Evolutionary conservation across 2,329 filamentous ascomycete species (phyloP).

Genomic region (Aspergillus tamarii): DNA sequence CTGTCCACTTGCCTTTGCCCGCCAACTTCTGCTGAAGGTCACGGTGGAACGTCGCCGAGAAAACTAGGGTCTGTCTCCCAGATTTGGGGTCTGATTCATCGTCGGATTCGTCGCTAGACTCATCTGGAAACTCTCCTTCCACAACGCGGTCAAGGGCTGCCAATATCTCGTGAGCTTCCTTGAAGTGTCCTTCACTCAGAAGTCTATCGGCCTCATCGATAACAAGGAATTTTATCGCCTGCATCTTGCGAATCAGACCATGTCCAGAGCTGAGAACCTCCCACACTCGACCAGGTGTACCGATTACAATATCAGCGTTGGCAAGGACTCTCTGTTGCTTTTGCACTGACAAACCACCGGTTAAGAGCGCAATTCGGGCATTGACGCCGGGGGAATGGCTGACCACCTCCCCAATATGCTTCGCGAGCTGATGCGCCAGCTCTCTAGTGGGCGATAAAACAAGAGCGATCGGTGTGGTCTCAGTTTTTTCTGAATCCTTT

Average conservation of each 20-base stretch:
- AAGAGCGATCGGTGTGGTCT: slow-evolving; percentile 66
- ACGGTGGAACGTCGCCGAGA: slow-evolving; percentile 95
- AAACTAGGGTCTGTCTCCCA: slow-evolving; percentile 83
- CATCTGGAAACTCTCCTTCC: slow-evolving; percentile 37
- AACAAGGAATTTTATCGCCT: slow-evolving; percentile 77
- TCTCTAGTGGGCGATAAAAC: slow-evolving; percentile 92
- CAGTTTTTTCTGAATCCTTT: slow-evolving; percentile 45
- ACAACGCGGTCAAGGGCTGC: slow-evolving; percentile 72
- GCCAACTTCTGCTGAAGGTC: slow-evolving; percentile 87
- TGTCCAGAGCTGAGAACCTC: slow-evolving; percentile 81
- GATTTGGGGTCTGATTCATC: slow-evolving; percentile 43
- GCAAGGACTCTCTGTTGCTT: slow-evolving; percentile 88
- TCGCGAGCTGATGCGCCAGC: slow-evolving; percentile 85
- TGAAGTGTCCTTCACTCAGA: slow-evolving; percentile 90
- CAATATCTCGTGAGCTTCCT: slow-evolving; percentile 88
- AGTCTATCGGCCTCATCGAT: slow-evolving; percentile 93
- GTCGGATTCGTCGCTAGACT: slow-evolving; percentile 36
- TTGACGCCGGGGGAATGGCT: slow-evolving; percentile 63
- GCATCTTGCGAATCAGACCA: slow-evolving; percentile 70
- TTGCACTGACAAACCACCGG: slow-evolving; percentile 88
- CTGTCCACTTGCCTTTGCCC: slow-evolving; percentile 66
- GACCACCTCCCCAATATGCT: slow-evolving; percentile 78
- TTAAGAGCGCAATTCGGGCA: slow-evolving; percentile 76
- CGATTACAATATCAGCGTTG: slow-evolving; percentile 88
- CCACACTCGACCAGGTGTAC: slow-evolving; percentile 90